Conservation (phyloP, 345 rosid genomes). For the Camelina hispida region DNA sequence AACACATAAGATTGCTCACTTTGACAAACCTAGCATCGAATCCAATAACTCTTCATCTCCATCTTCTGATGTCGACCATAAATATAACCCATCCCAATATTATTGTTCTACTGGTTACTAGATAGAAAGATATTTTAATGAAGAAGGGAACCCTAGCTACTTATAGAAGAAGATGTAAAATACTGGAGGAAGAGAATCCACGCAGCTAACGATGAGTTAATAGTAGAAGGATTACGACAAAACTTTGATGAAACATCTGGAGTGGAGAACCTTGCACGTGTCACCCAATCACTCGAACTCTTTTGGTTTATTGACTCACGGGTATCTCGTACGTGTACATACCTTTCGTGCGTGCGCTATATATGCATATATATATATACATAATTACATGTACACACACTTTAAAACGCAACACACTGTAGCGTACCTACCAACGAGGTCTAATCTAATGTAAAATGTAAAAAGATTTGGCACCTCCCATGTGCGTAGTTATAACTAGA, state of each 20-base stretch:
- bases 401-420: conserved; percentile 9
- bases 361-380: conserved; percentile 6
- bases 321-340: neutral
- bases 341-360: neutral
- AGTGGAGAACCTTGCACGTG: conserved; percentile 45
- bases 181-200: conserved; percentile 41
- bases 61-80: conserved; percentile 30
- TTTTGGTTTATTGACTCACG: conserved; percentile 33
- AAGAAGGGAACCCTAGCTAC: conserved; percentile 37
- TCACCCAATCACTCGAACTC: conserved; percentile 34
- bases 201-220: conserved; percentile 31
- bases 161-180: conserved; percentile 36
- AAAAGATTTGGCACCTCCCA: conserved; percentile 19
- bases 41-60: conserved; percentile 37
- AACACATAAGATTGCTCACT: conserved; percentile 46
- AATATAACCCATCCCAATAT: conserved; percentile 7
- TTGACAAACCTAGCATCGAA: conserved; percentile 46
- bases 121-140: neutral
- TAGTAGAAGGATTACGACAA: conserved; percentile 15
- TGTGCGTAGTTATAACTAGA: conserved; percentile 33
- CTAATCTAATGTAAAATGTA: neutral
- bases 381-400: neutral
- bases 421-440: conserved; percentile 39
- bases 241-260: conserved; percentile 36
- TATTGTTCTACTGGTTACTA: neutral